Evolutionary conservation across 202 grass and related monocot species (phyloP).

Genomic region (Setaria italica): DNA sequence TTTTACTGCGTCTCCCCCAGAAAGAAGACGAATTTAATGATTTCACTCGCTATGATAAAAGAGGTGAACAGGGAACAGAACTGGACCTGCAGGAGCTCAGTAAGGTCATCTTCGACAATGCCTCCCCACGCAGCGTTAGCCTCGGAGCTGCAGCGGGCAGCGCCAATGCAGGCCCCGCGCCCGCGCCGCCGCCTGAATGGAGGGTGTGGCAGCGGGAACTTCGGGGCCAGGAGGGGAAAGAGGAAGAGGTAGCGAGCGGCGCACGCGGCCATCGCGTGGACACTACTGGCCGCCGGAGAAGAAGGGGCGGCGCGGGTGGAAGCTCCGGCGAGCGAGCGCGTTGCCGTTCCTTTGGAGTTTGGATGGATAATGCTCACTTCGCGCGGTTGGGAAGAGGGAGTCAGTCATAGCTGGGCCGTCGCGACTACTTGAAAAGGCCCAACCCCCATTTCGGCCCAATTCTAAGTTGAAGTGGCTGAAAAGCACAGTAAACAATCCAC

Average conservation of each 20-base stretch:
- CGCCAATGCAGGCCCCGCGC: neutral
- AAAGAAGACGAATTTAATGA: too few relatives aligned
- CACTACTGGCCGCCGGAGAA: neutral
- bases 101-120: constrained; percentile 84
- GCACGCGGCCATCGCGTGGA: constrained; percentile 36
- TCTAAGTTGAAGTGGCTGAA: neutral
- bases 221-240: constrained; percentile 25
- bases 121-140: constrained; percentile 52
- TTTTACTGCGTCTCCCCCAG: too few relatives aligned
- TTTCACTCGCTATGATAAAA: neutral
- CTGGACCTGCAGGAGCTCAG: constrained; percentile 73
- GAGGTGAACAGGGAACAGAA: neutral
- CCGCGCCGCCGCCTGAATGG: neutral
- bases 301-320: neutral
- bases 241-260: constrained; percentile 24
- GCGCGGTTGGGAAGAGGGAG: neutral
- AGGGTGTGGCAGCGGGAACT: constrained; percentile 16
- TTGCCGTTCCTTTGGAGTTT: neutral
- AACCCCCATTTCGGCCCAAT: neutral
- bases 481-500: too few relatives aligned
- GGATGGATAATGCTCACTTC: neutral
- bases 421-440: neutral
- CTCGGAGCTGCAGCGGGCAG: constrained; percentile 40
- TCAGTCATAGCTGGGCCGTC: neutral
- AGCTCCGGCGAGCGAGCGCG: neutral